These are phyloP conservation scores for Vicia sativa DNA, from an alignment of 306 rosid genomes.

Conservation along the genomic window DNA sequence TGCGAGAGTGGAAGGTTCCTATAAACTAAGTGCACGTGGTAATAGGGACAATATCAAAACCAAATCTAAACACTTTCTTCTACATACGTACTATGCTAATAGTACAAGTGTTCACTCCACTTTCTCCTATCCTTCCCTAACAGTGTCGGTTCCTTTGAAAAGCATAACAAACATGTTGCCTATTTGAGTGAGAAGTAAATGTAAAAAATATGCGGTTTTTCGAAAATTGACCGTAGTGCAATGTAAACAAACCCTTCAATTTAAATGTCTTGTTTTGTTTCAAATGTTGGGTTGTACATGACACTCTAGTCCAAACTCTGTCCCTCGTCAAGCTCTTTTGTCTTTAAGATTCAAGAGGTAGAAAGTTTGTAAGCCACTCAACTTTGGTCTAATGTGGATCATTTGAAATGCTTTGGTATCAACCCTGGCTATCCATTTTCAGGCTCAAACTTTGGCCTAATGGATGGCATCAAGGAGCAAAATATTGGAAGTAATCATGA, in stretches of 20 bases:
- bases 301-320: too few species aligned
- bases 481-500: too few species aligned
- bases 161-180: background rate
- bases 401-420: too few species aligned
- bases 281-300: too few species aligned
- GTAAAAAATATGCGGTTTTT: too few species aligned
- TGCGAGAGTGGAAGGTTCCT: constrained; percentile 41
- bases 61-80: background rate
- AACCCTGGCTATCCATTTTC: too few species aligned
- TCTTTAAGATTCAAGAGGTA: too few species aligned
- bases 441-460: too few species aligned
- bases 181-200: background rate
- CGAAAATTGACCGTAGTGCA: background rate
- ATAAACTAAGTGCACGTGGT: constrained; percentile 43
- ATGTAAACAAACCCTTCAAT: background rate
- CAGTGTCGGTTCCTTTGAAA: constrained; percentile 27
- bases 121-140: background rate
- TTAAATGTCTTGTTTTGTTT: background rate
- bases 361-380: too few species aligned
- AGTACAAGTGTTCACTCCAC: background rate
- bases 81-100: background rate
- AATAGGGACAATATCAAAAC: constrained; percentile 1
- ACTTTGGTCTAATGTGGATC: too few species aligned
- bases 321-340: too few species aligned
- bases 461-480: too few species aligned